These are phyloP conservation scores for Phragmites australis DNA, from an alignment of 176 grass and related monocot genomes.

Conservation along the genomic window DNA sequence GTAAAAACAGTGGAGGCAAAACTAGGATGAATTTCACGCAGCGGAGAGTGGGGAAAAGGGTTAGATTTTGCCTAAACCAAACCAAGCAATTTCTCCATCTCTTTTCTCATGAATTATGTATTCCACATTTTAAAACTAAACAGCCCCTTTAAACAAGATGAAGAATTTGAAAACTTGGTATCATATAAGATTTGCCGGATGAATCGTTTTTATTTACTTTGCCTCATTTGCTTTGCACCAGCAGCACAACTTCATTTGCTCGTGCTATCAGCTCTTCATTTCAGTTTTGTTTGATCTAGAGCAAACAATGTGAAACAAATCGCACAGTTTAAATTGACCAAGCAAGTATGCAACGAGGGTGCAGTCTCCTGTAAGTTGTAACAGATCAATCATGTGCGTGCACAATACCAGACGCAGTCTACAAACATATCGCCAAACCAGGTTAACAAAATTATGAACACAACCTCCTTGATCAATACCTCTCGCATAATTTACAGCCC, in stretches of 20 bases:
- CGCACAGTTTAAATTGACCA: conserved; percentile 33
- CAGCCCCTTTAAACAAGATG: background rate
- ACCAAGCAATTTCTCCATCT: background rate
- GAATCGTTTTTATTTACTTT: background rate
- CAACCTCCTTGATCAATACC: conserved; percentile 47
- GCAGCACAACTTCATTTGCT: background rate
- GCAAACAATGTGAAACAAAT: background rate
- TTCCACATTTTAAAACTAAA: background rate
- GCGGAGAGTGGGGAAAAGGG: background rate
- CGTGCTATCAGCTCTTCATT: background rate
- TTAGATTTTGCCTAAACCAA: background rate
- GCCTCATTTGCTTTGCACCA: background rate
- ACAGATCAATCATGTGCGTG: conserved; percentile 26
- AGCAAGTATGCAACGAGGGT: conserved; percentile 10
- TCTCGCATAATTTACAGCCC: conserved; percentile 56
- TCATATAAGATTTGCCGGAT: background rate
- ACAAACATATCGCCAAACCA: conserved; percentile 49
- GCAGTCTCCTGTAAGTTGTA: conserved; percentile 24
- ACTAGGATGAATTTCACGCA: background rate
- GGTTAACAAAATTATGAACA: conserved; percentile 64
- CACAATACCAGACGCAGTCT: conserved; percentile 37
- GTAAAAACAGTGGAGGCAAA: background rate
- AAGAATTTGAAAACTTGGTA: background rate
- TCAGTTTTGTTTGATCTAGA: background rate
- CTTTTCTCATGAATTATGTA: background rate